Conservation (phyloP, 164 flowering plant genomes). For the Magnolia officinalis region DNA sequence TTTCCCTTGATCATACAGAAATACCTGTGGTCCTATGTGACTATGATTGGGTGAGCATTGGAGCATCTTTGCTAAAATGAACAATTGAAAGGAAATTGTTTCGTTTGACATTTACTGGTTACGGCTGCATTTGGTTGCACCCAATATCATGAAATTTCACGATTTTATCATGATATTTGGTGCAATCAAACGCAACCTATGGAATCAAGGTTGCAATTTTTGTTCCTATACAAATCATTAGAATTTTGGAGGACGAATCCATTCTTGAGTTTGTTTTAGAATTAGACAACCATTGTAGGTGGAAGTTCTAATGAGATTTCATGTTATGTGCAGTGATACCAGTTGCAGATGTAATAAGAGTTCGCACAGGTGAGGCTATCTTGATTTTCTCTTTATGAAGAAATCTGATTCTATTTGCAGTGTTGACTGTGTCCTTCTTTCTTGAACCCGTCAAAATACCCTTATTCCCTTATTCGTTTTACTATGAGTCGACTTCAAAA, state of each 20-base stretch:
- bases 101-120: not conserved
- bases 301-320: slow-evolving; percentile 8
- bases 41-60: too few relatives aligned
- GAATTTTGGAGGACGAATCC: too few relatives aligned
- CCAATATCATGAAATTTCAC: not conserved
- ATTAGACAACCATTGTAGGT: not conserved
- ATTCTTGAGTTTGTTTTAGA: not conserved
- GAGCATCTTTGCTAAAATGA: too few relatives aligned
- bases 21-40: too few relatives aligned
- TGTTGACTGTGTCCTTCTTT: not conserved
- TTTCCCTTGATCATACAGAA: too few relatives aligned
- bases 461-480: too few relatives aligned
- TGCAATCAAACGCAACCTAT: too few relatives aligned
- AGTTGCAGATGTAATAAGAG: slow-evolving; percentile 73
- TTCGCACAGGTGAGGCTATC: slow-evolving; percentile 73
- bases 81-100: not conserved
- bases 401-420: not conserved
- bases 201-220: too few relatives aligned
- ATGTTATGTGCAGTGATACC: slow-evolving; percentile 69
- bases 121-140: not conserved
- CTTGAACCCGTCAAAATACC: not conserved
- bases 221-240: too few relatives aligned
- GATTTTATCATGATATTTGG: not conserved
- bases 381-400: not conserved
- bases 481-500: not conserved